phyloP scores from a whole-genome alignment of 805 yeast species.

The Candida chauliodis region DNA sequence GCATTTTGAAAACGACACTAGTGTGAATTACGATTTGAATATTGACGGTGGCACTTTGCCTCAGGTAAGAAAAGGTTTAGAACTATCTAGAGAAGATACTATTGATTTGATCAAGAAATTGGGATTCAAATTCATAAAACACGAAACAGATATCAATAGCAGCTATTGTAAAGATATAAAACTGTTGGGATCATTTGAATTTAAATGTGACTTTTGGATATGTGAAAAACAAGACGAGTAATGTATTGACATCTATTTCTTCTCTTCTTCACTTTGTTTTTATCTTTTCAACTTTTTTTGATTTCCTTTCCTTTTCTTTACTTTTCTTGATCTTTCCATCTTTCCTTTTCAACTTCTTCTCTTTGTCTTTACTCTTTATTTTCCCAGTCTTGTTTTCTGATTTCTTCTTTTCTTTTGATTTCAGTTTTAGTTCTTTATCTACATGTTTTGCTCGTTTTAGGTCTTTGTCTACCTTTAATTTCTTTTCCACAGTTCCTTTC shows the following conservation, averaged over 20 bases:
- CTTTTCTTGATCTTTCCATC: conserved; percentile 8
- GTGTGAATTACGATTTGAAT: conserved; percentile 14
- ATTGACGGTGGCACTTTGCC: conserved; percentile 22
- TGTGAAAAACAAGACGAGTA: conserved; percentile 30
- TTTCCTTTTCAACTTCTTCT: conserved; percentile 12
- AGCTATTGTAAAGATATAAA: conserved; percentile 51
- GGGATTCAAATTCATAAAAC: conserved; percentile 50
- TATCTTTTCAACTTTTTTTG: conserved; percentile 11
- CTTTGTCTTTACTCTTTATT: conserved; percentile 6
- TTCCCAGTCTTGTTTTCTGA: too few species aligned
- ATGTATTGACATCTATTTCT: conserved; percentile 10
- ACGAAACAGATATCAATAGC: conserved; percentile 42
- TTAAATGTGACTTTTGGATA: conserved; percentile 69
- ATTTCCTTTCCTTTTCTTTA: conserved; percentile 6
- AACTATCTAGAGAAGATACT: conserved; percentile 55
- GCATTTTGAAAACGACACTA: conserved; percentile 61
- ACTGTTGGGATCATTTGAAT: conserved; percentile 52
- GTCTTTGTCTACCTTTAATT: conserved; percentile 3
- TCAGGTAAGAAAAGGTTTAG: conserved; percentile 51
- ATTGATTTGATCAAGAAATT: conserved; percentile 38
- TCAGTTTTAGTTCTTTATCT: conserved; percentile 3
- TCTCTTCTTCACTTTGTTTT: conserved; percentile 7
- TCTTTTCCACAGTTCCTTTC: conserved; percentile 57
- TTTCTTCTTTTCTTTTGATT: conserved; percentile 10
- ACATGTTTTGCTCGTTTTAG: conserved; percentile 10